Base-by-base conservation (phyloP, 225 moss, liverwort and hornwort species). In the Polytrichum commune region DNA sequence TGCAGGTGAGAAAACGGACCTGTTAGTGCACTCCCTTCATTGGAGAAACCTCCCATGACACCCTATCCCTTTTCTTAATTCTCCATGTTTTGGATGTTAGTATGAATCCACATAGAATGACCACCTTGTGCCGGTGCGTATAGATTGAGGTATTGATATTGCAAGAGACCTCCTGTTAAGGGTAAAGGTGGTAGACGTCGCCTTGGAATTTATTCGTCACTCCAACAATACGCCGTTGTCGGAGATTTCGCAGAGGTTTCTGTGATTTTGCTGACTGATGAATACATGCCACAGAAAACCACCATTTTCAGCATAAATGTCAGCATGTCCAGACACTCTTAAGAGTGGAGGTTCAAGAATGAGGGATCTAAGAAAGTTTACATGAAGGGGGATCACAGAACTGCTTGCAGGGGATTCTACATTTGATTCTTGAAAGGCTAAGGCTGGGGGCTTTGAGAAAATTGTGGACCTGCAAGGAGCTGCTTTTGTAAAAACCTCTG, bases 161-260 rank as follows among this genome's bases (percentile, higher is more conserved):
- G 46, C 35, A 35, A 9, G 35, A 35, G 35, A 9, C 8, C 8
- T 35, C 57, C 58, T 58, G 6, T 58, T 4, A 58, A 24, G 58
- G 20, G 24, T 73, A 77, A 25, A 66, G 79, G 27, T 83, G 75
- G 63, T 74, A 72, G 35, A 79, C 55, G 19, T 84, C 81, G 66
- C 74, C 72, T 58, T 74, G 84, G 29, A 79, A 77, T 56, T 88
- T 88, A 53, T 88, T 88, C 65, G 88, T 88, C 29, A 88, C 82
- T 66, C 88, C 88, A 73, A 88, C 88, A 71, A 80, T 76, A 68
- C 71, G 86, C 73, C 89, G 76, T 71, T 75, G 76, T 27, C 86
- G 58, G 53, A 85, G 85, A 63, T 82, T 80, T 57, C 85, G 74
- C 32, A 73, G 68, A 55, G 62, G 79, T 55, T 82, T 88, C 28